Conservation (phyloP, 163 green algal species). For the Coccomyxa subellipsoidea region DNA sequence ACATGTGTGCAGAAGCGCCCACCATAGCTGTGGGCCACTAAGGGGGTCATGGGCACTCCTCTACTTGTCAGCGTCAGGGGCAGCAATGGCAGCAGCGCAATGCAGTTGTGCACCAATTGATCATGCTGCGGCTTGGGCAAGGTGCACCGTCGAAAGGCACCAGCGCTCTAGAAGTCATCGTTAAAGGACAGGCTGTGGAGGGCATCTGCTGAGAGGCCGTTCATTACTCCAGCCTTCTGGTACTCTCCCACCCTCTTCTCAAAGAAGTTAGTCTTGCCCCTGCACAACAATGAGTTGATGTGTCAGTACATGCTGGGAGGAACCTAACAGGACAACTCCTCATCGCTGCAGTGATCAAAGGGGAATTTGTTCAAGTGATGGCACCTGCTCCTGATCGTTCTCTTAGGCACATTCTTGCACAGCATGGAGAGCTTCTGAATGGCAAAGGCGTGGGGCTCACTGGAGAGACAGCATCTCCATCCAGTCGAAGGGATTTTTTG, state of each 20-base stretch:
- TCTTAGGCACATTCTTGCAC: too few species aligned
- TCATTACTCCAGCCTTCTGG: slow-evolving; percentile 94
- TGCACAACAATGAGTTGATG: slow-evolving; percentile 36
- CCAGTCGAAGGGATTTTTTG: slow-evolving; percentile 95
- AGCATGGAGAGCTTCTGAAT: background rate
- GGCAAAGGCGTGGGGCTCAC: slow-evolving; percentile 22
- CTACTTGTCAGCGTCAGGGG: background rate
- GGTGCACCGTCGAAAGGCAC: background rate
- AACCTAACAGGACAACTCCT: too few species aligned
- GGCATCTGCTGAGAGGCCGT: slow-evolving; percentile 29
- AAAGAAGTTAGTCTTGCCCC: slow-evolving; percentile 99
- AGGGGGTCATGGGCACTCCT: background rate
- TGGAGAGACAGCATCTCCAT: slow-evolving; percentile 98
- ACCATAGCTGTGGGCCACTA: background rate
- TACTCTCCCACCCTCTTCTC: slow-evolving; percentile 98
- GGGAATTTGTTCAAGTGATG: too few species aligned
- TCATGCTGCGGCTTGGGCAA: background rate
- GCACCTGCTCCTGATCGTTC: too few species aligned
- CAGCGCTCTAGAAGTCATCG: slow-evolving; percentile 62
- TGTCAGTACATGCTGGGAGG: too few species aligned
- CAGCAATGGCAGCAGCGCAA: background rate
- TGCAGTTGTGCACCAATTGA: background rate
- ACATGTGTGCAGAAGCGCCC: background rate
- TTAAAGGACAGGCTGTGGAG: slow-evolving; percentile 59
- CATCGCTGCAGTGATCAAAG: too few species aligned